Base-by-base conservation (phyloP, 352 stramenopile genomes). In the Phytophthora capsici region DNA sequence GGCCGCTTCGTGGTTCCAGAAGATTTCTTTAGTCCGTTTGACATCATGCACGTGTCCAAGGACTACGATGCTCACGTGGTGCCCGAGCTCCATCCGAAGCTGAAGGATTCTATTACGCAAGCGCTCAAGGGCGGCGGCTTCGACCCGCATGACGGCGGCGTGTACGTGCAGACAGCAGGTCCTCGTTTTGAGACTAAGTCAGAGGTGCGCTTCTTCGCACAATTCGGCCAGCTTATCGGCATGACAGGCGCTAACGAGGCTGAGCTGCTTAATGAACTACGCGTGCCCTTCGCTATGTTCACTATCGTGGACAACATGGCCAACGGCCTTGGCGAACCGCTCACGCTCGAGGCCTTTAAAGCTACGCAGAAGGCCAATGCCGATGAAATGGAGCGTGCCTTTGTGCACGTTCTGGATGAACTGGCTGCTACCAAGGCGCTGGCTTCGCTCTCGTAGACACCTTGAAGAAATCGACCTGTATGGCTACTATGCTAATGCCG, bases 181-280 rank as follows among this genome's bases (percentile, higher is more conserved):
- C 90, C 90, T 32, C 87, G 90, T 58, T 96, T 97, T 60, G 90
- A 97, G 73, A 97, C 90, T 51, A 96, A 96, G 74, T 82, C 90
- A 12, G 90, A 97, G 70, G 89, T 97, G 76, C 86, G 86, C 45
- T 95, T 94, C 71, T 94, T 96, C 54, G 74, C 86, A 23, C 84
- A 94, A 64, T 94, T 90, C 40, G 90, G 89, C 8, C 77, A 97
- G 34, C 66, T 97, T 52, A 85, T 97, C 40, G 90, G 90, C 41
- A 97, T 97, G 90, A 97, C 90, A 6, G 89, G 84, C 45, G 82
- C 85, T 16, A 93, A 97, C 60, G 90, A 97, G 64, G 88, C 90
- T 34, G 86, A 92, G 63, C 73, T 95, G 5, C 78, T 92, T 20
- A 94, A 93, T 57, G 90, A 97, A 43, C 70, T 96, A 47, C 73